Percentiles rank a stretch among this genome's conserved stretches.
These are phyloP conservation scores for Ilyonectria destructans DNA, from an alignment of 2,329 filamentous ascomycete genomes.

Conservation along the genomic window DNA sequence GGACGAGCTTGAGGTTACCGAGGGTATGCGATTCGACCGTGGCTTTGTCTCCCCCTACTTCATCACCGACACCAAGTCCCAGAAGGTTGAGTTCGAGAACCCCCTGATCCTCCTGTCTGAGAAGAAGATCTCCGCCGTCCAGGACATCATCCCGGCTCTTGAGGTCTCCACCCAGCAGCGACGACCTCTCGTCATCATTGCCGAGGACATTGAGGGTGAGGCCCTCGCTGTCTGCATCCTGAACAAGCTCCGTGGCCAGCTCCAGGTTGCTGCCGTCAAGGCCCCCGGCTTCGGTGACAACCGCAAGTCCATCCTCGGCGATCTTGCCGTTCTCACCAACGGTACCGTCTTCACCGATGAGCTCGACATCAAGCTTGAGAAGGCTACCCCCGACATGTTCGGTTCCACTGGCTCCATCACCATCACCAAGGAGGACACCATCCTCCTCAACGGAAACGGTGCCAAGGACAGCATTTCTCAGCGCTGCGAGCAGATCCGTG, in stretches of 20 bases:
- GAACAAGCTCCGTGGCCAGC: slow-evolving; percentile 99
- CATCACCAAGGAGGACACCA: slow-evolving; percentile 99
- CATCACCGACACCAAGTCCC: slow-evolving; percentile 98
- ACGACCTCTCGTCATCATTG: slow-evolving; percentile 97
- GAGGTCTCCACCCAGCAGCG: slow-evolving; percentile 97
- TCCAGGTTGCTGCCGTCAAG: slow-evolving; percentile 99
- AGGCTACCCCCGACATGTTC: slow-evolving; percentile 95
- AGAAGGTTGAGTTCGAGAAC: slow-evolving; percentile 99
- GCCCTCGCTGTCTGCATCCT: slow-evolving; percentile 98
- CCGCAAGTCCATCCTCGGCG: slow-evolving; percentile 99
- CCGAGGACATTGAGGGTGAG: slow-evolving; percentile 99
- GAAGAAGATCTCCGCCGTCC: slow-evolving; percentile 99
- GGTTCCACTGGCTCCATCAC: slow-evolving; percentile 98
- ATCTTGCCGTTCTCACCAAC: slow-evolving; percentile 96
- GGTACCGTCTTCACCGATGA: slow-evolving; percentile 98
- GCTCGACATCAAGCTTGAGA: slow-evolving; percentile 99
- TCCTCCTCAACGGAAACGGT: slow-evolving; percentile 97
- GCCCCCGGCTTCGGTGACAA: slow-evolving; percentile 99
- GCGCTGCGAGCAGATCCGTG: slow-evolving; percentile 99
- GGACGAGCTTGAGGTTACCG: slow-evolving; percentile 98
- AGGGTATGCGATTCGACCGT: slow-evolving; percentile 99
- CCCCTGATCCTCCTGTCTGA: slow-evolving; percentile 97
- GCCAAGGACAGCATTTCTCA: slow-evolving; percentile 94
- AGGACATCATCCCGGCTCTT: slow-evolving; percentile 98
- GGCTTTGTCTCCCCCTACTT: slow-evolving; percentile 99